These are phyloP conservation scores for Colletotrichum melonis DNA, from an alignment of 2,329 filamentous ascomycete genomes.

Conservation along the genomic window DNA sequence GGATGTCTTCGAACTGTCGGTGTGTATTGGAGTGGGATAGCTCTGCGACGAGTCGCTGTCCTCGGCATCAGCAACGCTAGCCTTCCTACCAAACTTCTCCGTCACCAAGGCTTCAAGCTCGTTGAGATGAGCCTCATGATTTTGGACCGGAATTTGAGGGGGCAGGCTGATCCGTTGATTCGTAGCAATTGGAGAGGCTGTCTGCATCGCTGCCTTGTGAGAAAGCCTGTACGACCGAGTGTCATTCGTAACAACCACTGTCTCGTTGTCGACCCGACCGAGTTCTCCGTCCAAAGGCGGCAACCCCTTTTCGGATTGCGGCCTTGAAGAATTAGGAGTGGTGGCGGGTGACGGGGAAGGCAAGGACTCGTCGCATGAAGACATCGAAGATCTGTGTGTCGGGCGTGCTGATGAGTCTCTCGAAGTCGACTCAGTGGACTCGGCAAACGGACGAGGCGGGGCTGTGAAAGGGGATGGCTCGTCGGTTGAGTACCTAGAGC, in stretches of 20 bases:
- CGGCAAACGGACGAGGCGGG: slow-evolving; percentile 11
- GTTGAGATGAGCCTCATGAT: slow-evolving; percentile 21
- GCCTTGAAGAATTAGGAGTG: slow-evolving; percentile 54
- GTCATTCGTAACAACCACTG: slow-evolving; percentile 30
- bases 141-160: slow-evolving; percentile 25
- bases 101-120: slow-evolving; percentile 32
- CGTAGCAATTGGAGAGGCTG: slow-evolving; percentile 7
- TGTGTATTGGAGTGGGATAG: slow-evolving; percentile 21
- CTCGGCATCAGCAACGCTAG: slow-evolving; percentile 29
- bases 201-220: slow-evolving; percentile 16
- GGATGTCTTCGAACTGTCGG: slow-evolving; percentile 16
- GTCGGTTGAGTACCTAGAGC: slow-evolving; percentile 29
- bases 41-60: slow-evolving; percentile 30
- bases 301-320: slow-evolving; percentile 51
- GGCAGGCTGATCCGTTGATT: slow-evolving; percentile 31
- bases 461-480: neutral
- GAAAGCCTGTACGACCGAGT: slow-evolving; percentile 32
- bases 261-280: slow-evolving; percentile 26
- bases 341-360: slow-evolving; percentile 48
- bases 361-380: slow-evolving; percentile 49
- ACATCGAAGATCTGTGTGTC: slow-evolving; percentile 37
- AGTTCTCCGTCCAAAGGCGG: slow-evolving; percentile 35
- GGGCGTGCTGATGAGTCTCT: slow-evolving; percentile 32
- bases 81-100: slow-evolving; percentile 28
- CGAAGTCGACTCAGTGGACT: slow-evolving; percentile 11